These are phyloP conservation scores for Thelephora terrestris DNA, from an alignment of 1,284 basidiomycete species.

Conservation along the genomic window DNA sequence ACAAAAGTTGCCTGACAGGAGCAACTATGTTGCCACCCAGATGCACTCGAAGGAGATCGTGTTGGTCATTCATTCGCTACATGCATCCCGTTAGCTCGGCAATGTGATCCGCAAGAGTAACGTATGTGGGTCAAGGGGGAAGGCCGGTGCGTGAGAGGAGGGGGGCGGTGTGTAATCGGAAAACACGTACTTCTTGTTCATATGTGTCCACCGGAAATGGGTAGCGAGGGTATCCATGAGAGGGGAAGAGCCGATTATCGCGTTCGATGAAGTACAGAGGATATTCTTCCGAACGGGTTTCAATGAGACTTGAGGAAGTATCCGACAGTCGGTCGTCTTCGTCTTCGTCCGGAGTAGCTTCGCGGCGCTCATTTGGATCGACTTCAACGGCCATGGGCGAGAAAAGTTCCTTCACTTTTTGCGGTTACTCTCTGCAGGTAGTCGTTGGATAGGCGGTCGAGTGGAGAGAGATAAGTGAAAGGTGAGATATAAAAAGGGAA, in stretches of 20 bases:
- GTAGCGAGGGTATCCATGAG: slow-evolving; percentile 48
- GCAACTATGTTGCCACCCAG: slow-evolving; percentile 45
- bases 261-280: slow-evolving; percentile 45
- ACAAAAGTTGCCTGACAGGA: slow-evolving; percentile 43
- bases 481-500: not conserved
- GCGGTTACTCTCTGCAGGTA: no score
- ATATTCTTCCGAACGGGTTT: slow-evolving; percentile 39
- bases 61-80: slow-evolving; percentile 42
- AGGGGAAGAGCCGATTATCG: slow-evolving; percentile 53
- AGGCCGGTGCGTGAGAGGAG: not conserved
- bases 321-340: slow-evolving; percentile 28
- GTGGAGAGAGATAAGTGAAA: not conserved
- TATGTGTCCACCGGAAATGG: slow-evolving; percentile 55
- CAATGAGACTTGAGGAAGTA: slow-evolving; percentile 31
- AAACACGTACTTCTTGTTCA: slow-evolving; percentile 45
- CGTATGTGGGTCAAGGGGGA: not conserved
- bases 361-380: not conserved
- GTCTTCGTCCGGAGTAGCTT: slow-evolving; percentile 9
- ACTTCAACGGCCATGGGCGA: not conserved
- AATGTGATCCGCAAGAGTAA: slow-evolving; percentile 4
- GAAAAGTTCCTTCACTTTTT: not conserved
- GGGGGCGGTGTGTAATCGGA: slow-evolving; percentile 1
- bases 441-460: not conserved
- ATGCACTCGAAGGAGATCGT: slow-evolving; percentile 35
- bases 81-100: slow-evolving; percentile 1